Evolutionary conservation across 2,329 filamentous ascomycete species (phyloP), one percentile per base, ranked within the genome.

Genomic region (Colletotrichum musicola): DNA sequence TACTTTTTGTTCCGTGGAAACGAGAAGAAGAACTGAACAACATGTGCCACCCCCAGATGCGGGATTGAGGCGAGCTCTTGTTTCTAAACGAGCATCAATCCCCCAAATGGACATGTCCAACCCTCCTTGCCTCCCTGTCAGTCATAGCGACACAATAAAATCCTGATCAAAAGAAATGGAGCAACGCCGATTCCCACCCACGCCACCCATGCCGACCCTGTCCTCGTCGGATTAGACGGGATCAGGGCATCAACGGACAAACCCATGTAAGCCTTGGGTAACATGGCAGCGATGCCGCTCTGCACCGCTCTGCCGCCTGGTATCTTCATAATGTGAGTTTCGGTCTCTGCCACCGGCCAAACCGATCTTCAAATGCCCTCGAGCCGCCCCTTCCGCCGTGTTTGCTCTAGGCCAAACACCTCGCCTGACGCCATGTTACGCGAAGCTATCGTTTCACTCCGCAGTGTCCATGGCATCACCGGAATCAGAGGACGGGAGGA

Each of bases 401-500:
- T 13, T n/a, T 42, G 40, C 40, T 42, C 38, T 25, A 22, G 16
- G 30, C 22, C 25, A 27, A 35, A 25, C 9, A n/a, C 14, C 16
- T 10, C 27, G 6, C 20, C 44, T 25, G 20, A 42, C 22, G n/a
- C 44, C 44, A 40, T 6, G 14, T 40, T 40, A 9, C 25, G 46
- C 30, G n/a, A 14, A 44, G 16, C 51, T 58, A 10, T 58, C 57
- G 30, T 10, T 35, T 57, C 64, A 73, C 16, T 73, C 72, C 42
- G 71, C 72, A 4, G 69, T 73, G 14, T 72, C 71, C 68, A 73
- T 72, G n/a, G 65, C 72, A 51, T 74, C 72, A 5, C 62, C 76
- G 53, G 75, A 64, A 47, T 77, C 76, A 59, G 75, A 74, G 20
- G 76, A 76, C 4, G 83, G 82, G 25, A 76, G 72, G 46, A 82